Evolutionary conservation across 495 filamentous ascomycete species (phyloP).

Genomic region (Aspergillus egyptiacus): DNA sequence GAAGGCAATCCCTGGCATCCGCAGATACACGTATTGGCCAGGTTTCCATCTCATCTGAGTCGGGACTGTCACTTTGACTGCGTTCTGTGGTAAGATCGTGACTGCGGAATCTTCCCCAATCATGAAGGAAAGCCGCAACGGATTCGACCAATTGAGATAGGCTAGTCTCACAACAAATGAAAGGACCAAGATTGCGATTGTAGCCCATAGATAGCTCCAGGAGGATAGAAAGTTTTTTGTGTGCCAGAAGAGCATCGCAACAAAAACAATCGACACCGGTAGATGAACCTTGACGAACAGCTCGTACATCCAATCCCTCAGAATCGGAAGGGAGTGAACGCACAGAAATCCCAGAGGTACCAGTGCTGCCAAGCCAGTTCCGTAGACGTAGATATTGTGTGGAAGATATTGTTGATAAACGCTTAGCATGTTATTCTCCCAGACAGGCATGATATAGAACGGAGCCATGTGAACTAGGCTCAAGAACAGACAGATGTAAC

Average conservation of each 20-base stretch:
- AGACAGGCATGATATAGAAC: slow-evolving; percentile 83
- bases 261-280: slow-evolving; percentile 70
- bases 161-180: slow-evolving; percentile 61
- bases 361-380: slow-evolving; percentile 81
- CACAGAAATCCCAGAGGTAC: slow-evolving; percentile 77
- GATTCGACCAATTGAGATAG: slow-evolving; percentile 83
- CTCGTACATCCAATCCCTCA: slow-evolving; percentile 66
- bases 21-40: slow-evolving; percentile 89
- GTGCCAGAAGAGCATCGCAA: slow-evolving; percentile 92
- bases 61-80: slow-evolving; percentile 87
- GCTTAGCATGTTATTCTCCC: slow-evolving; percentile 64
- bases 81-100: slow-evolving; percentile 81
- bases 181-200: slow-evolving; percentile 68
- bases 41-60: slow-evolving; percentile 90
- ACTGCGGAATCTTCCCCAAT: slow-evolving; percentile 85
- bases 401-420: slow-evolving; percentile 62
- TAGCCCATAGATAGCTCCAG: slow-evolving; percentile 85
- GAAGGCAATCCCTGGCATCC: slow-evolving; percentile 84
- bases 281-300: slow-evolving; percentile 77
- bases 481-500: slow-evolving; percentile 81
- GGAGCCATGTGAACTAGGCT: slow-evolving; percentile 78
- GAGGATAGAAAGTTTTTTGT: slow-evolving; percentile 86
- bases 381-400: slow-evolving; percentile 63
- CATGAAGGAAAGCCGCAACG: slow-evolving; percentile 69
- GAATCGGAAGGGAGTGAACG: slow-evolving; percentile 69